A percentile compares a stretch with the other conserved stretches of the same genome.
Evolutionary conservation across 192 early-diverging fungal genomes (phyloP).

Genomic region (Coemansia sp.): DNA sequence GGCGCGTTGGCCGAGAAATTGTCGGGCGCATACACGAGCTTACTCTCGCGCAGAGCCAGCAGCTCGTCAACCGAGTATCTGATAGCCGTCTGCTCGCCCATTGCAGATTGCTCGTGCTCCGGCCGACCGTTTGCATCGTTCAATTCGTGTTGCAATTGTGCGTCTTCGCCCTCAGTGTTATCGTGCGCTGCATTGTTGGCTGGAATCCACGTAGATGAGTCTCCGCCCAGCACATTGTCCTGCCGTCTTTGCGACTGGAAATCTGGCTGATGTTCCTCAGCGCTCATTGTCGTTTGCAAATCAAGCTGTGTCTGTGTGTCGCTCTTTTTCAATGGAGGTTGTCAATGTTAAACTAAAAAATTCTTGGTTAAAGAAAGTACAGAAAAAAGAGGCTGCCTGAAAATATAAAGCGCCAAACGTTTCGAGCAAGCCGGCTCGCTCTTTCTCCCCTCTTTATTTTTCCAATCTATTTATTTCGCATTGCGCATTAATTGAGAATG

Average conservation of each 20-base stretch:
- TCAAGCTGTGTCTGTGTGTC: not conserved
- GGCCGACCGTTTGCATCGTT: not conserved
- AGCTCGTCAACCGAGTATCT: conserved; percentile 42
- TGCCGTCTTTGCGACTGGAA: conserved; percentile 24
- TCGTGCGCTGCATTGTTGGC: not conserved
- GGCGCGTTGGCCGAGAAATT: conserved; percentile 38
- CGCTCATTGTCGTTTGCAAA: conserved; percentile 15
- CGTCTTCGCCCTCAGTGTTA: not conserved
- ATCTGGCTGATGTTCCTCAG: conserved; percentile 12
- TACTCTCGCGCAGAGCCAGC: conserved; percentile 36
- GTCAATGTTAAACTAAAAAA: not conserved
- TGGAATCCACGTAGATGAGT: not conserved
- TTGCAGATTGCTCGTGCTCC: not conserved
- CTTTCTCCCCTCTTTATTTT: conserved; percentile 1
- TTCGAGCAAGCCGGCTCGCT: not conserved
- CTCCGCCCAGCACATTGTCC: not conserved
- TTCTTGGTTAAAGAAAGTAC: not conserved
- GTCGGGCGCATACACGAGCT: conserved; percentile 22
- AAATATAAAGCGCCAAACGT: not conserved
- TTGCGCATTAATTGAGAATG: conserved; percentile 15
- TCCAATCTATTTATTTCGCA: not conserved
- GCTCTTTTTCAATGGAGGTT: not conserved
- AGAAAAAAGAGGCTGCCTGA: too few relatives aligned
- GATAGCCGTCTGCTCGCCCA: not conserved
- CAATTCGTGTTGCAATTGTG: not conserved